phyloP scores from a whole-genome alignment of 2,329 filamentous ascomycete genomes.

The Arthrobotrys sphaeroides region DNA sequence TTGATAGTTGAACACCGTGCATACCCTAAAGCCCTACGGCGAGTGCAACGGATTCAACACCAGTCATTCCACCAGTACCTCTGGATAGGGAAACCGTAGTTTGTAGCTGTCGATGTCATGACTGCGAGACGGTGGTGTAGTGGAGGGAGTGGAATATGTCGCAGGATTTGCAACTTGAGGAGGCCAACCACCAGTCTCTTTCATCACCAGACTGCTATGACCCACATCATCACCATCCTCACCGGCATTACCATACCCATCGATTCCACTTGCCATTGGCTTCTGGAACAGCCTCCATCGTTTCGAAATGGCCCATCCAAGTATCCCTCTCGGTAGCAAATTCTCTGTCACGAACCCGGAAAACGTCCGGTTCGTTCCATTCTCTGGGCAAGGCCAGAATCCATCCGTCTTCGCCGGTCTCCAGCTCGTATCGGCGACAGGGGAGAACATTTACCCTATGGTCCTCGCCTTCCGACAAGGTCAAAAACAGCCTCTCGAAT shows the following conservation, averaged over 20 bases:
- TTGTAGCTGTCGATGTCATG: too few species aligned
- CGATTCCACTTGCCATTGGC: not conserved
- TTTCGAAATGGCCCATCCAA: not conserved
- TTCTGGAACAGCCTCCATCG: conserved; percentile 4
- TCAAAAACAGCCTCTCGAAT: not conserved
- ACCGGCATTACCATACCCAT: not conserved
- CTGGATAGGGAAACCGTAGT: too few species aligned
- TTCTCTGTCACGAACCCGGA: not conserved
- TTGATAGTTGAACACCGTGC: too few species aligned
- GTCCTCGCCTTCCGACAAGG: conserved; percentile 3
- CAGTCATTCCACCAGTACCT: too few species aligned
- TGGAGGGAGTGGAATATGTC: too few species aligned
- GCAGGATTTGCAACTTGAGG: not conserved
- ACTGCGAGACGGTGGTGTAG: too few species aligned
- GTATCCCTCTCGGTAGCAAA: not conserved
- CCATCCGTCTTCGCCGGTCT: conserved; percentile 9
- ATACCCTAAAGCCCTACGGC: too few species aligned
- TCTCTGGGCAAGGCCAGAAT: not conserved
- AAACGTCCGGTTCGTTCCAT: conserved; percentile 25
- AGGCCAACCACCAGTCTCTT: not conserved
- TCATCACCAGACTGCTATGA: too few species aligned
- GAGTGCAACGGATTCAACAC: too few species aligned
- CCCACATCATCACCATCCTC: not conserved
- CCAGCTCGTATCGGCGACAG: not conserved
- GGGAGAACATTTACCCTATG: not conserved